Percentiles rank a stretch among this genome's conserved stretches.
Conservation (phyloP, 1,139 yeast genomes). For the Hemisphaericaspora xylanilytica region DNA sequence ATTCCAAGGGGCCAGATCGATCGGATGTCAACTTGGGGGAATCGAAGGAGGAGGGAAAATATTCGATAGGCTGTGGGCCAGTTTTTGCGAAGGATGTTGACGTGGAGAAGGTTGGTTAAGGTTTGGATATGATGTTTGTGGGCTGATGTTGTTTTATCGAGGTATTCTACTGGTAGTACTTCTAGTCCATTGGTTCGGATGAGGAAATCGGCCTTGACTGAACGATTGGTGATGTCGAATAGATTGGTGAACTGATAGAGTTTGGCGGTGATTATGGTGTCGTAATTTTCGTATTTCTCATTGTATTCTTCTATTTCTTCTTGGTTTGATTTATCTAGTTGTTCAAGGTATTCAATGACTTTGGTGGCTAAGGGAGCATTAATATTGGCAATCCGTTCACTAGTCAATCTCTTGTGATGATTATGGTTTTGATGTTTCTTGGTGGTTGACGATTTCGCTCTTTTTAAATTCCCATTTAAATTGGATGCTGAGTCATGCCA, state of each 20-base stretch:
- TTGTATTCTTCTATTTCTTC: slow-evolving; percentile 12
- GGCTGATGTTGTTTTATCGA: slow-evolving; percentile 7
- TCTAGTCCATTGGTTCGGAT: slow-evolving; percentile 32
- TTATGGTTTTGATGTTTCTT: slow-evolving; percentile 6
- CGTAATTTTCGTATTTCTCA: slow-evolving; percentile 9
- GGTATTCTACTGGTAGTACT: slow-evolving; percentile 21
- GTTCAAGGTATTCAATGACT: slow-evolving; percentile 11
- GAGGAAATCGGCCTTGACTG: slow-evolving; percentile 24
- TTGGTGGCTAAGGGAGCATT: slow-evolving; percentile 7
- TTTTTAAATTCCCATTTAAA: slow-evolving; percentile 11
- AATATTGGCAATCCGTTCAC: slow-evolving; percentile 8
- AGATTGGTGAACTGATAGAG: slow-evolving; percentile 17
- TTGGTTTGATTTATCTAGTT: slow-evolving; percentile 11
- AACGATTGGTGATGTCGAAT: slow-evolving; percentile 22
- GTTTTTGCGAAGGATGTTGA: slow-evolving; percentile 41
- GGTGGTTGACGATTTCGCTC: slow-evolving; percentile 3
- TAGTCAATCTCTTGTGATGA: no score
- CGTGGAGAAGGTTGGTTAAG: slow-evolving; percentile 33
- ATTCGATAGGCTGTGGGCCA: slow-evolving; percentile 56
- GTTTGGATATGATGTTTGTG: slow-evolving; percentile 30
- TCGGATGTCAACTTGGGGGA: slow-evolving; percentile 50
- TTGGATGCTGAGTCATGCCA: slow-evolving; percentile 29
- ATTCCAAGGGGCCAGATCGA: slow-evolving; percentile 62
- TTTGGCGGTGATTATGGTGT: slow-evolving; percentile 11
- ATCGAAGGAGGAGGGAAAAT: slow-evolving; percentile 48